Evolutionary conservation across 2,329 filamentous ascomycete genomes (phyloP).

Genomic region (Fusarium transvaalense): DNA sequence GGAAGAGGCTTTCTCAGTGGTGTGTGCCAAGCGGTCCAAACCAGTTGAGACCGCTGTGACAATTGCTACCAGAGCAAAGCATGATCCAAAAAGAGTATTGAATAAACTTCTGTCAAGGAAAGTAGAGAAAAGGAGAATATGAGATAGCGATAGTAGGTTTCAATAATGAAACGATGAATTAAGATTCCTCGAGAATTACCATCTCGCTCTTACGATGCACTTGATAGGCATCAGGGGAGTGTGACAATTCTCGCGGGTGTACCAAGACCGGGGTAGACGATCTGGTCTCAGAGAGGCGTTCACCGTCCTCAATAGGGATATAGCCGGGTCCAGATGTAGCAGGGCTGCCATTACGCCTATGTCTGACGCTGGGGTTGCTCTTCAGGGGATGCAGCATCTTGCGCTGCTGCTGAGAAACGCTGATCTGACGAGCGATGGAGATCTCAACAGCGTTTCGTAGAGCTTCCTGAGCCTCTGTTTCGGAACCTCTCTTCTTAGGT

Average conservation of each 20-base stretch:
- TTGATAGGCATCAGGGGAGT: slow-evolving; percentile 54
- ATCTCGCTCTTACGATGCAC: slow-evolving; percentile 64
- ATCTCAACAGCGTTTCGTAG: slow-evolving; percentile 71
- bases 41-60: slow-evolving; percentile 33
- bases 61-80: slow-evolving; percentile 37
- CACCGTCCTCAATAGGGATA: slow-evolving; percentile 46
- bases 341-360: slow-evolving; percentile 35
- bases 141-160: not conserved
- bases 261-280: slow-evolving; percentile 62
- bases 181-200: slow-evolving; percentile 62
- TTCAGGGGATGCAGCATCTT: slow-evolving; percentile 69
- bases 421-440: slow-evolving; percentile 77
- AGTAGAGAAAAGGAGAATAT: slow-evolving; percentile 5
- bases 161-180: not conserved
- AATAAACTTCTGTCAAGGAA: slow-evolving; percentile 6
- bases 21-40: slow-evolving; percentile 24
- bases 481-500: slow-evolving; percentile 45
- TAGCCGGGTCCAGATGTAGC: slow-evolving; percentile 21
- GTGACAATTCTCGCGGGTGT: slow-evolving; percentile 48
- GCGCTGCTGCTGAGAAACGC: slow-evolving; percentile 71
- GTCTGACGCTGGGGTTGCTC: slow-evolving; percentile 48
- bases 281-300: slow-evolving; percentile 54
- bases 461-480: slow-evolving; percentile 46
- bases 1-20: slow-evolving; percentile 23
- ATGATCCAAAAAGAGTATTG: slow-evolving; percentile 21